Evolutionary conservation across 164 flowering plant species (phyloP).

Genomic region (Sextonia rubra): DNA sequence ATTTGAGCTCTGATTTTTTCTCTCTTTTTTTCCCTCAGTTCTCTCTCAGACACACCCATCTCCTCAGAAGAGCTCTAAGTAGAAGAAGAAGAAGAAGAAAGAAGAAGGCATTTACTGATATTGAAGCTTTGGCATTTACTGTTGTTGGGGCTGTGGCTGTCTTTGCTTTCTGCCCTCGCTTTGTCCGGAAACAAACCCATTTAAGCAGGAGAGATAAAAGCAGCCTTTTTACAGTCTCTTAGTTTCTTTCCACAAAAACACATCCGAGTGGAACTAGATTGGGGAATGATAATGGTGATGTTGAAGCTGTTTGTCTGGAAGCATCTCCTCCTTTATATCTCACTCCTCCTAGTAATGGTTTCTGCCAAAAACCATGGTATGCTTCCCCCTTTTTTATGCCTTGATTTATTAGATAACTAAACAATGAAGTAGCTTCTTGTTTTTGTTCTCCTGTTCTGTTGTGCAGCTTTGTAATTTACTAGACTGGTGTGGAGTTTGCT

Average conservation of each 20-base stretch:
- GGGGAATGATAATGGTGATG: neutral
- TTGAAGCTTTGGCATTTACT: neutral
- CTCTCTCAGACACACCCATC: neutral
- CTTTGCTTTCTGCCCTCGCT: neutral
- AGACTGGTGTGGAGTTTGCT: neutral
- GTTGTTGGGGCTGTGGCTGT: neutral
- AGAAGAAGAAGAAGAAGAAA: constrained; percentile 6
- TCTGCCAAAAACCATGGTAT: constrained; percentile 7
- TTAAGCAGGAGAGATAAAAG: neutral
- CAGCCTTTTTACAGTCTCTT: neutral
- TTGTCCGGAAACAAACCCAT: neutral
- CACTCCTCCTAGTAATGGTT: neutral
- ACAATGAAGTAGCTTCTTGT: neutral
- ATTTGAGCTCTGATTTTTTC: neutral
- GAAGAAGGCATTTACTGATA: neutral
- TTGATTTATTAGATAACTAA: neutral
- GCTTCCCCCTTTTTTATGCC: neutral
- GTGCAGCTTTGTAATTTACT: neutral
- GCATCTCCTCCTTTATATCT: constrained; percentile 3
- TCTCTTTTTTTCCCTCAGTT: neutral
- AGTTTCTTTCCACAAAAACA: neutral
- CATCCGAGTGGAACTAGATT: neutral
- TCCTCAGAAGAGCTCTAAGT: neutral
- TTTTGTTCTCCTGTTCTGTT: neutral
- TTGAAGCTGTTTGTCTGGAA: neutral